Percentiles rank a stretch among this genome's conserved stretches.
These are phyloP conservation scores for Borovskyia barvae DNA, from an alignment of 208 protist species.

Conservation along the genomic window DNA sequence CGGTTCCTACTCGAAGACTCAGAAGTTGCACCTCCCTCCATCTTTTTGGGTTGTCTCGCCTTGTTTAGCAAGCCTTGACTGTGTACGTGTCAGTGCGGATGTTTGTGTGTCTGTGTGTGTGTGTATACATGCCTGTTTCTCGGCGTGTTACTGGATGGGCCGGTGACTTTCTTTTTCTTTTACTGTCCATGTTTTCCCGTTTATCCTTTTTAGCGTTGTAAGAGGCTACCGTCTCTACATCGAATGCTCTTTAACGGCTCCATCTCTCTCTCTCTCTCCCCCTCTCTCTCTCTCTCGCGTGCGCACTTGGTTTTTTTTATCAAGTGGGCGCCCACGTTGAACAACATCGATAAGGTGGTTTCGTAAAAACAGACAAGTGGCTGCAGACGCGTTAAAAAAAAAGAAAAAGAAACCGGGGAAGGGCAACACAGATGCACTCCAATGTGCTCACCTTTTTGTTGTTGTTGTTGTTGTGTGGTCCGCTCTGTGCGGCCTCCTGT, in stretches of 20 bases:
- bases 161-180: background rate
- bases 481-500: background rate
- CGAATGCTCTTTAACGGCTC: background rate
- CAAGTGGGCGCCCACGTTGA: background rate
- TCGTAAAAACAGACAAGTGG: background rate
- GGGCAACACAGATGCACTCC: background rate
- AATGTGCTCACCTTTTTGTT: background rate
- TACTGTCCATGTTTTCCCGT: background rate
- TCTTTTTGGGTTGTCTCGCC: too few relatives aligned
- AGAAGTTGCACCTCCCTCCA: too few relatives aligned
- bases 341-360: background rate
- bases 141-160: too few relatives aligned
- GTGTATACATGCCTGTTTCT: background rate
- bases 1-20: too few relatives aligned
- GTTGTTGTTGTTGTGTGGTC: background rate
- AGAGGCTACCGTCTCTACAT: background rate
- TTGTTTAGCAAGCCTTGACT: too few relatives aligned
- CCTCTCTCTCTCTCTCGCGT: background rate
- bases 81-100: background rate
- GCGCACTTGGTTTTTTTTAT: slow-evolving; percentile 3
- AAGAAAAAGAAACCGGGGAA: too few relatives aligned
- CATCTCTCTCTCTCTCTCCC: background rate
- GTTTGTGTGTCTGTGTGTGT: background rate
- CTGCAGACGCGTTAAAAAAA: background rate
- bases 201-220: background rate